These are phyloP conservation scores for Porphyra umbilicalis DNA, from an alignment of 31 red algal genomes.

Conservation along the genomic window DNA sequence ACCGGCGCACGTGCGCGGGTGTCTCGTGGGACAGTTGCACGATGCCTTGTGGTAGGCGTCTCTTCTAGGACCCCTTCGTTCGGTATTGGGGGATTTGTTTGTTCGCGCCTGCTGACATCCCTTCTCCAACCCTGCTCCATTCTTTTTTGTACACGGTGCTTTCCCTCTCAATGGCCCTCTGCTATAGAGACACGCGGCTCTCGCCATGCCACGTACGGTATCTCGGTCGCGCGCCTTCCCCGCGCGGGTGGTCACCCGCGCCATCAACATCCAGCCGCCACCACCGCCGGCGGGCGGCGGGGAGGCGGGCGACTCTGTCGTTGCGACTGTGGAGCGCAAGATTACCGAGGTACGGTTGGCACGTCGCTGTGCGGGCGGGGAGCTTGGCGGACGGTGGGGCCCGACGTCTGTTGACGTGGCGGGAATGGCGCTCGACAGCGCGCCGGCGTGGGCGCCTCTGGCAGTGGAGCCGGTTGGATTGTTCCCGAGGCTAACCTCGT, in stretches of 20 bases:
- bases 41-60: not conserved
- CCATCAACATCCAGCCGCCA: conserved; percentile 1
- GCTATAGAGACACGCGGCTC: not conserved
- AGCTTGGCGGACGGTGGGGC: too few species aligned
- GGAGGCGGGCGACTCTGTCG: conserved; percentile 10
- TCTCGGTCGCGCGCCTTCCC: not conserved
- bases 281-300: not conserved
- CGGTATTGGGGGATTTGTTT: not conserved
- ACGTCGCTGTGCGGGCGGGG: not conserved
- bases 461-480: too few species aligned
- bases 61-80: not conserved
- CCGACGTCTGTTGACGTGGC: too few species aligned
- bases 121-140: too few species aligned
- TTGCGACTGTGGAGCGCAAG: conserved; percentile 43
- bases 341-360: conserved; percentile 16
- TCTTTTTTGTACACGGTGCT: not conserved
- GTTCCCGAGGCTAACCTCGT: too few species aligned
- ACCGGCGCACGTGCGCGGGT: too few species aligned
- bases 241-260: not conserved
- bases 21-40: not conserved
- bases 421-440: too few species aligned
- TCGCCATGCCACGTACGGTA: not conserved
- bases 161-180: not conserved
- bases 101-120: too few species aligned
- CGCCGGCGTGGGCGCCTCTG: too few species aligned